Evolutionary conservation across 2,329 filamentous ascomycete genomes (phyloP).

Genomic region (Xylariaceae sp.): DNA sequence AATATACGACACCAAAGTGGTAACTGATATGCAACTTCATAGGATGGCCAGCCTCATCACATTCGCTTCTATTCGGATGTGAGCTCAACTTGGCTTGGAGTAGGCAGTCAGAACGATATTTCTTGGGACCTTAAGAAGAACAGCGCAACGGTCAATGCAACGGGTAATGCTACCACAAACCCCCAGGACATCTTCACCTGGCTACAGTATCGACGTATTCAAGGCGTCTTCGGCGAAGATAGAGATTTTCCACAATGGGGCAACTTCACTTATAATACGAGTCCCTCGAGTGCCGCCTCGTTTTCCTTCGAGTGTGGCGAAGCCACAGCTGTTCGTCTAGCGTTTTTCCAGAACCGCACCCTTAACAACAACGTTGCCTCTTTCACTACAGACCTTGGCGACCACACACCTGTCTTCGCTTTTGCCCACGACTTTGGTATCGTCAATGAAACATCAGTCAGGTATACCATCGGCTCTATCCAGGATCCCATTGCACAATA

Average conservation of each 20-base stretch:
- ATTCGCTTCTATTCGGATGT: slow-evolving; percentile 71
- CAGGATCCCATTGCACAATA: slow-evolving; percentile 75
- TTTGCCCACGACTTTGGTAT: slow-evolving; percentile 60
- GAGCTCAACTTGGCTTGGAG: slow-evolving; percentile 80
- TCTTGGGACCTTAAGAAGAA: slow-evolving; percentile 68
- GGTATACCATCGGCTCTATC: slow-evolving; percentile 73
- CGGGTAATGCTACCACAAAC: slow-evolving; percentile 58
- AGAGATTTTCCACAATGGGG: slow-evolving; percentile 67
- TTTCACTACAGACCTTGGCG: slow-evolving; percentile 66
- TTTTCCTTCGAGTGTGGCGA: slow-evolving; percentile 36
- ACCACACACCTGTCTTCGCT: slow-evolving; percentile 75
- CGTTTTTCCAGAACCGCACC: slow-evolving; percentile 66
- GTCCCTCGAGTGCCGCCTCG: slow-evolving; percentile 34
- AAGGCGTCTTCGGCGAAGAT: slow-evolving; percentile 72
- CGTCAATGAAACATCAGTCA: slow-evolving; percentile 53
- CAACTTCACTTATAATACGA: slow-evolving; percentile 72
- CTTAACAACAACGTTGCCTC: slow-evolving; percentile 63
- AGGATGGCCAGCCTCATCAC: slow-evolving; percentile 53
- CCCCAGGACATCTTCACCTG: slow-evolving; percentile 71
- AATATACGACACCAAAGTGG: background rate
- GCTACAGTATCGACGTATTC: slow-evolving; percentile 69
- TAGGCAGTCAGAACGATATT: slow-evolving; percentile 69
- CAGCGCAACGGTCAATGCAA: slow-evolving; percentile 42
- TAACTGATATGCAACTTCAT: background rate
- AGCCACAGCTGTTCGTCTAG: slow-evolving; percentile 55